These are phyloP conservation scores for Tolypocladium inflatum DNA, from an alignment of 2,329 filamentous ascomycete species.

Conservation along the genomic window DNA sequence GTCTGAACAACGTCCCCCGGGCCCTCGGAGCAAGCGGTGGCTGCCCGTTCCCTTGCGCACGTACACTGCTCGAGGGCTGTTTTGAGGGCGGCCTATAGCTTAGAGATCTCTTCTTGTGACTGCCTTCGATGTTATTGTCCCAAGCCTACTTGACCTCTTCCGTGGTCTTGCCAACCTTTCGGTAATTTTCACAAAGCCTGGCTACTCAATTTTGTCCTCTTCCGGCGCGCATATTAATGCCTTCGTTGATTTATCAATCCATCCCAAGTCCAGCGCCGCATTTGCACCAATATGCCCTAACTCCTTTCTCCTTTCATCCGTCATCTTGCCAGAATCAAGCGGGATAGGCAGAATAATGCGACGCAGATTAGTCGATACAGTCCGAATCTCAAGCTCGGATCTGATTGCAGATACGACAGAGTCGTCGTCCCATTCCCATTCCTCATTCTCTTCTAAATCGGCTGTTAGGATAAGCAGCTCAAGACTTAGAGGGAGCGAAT, in stretches of 20 bases:
- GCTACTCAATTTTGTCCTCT: no score
- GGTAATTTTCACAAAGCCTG: no score
- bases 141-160: no score
- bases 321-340: not conserved
- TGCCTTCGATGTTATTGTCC: no score
- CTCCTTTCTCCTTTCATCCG: not conserved
- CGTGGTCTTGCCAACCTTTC: no score
- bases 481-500: not conserved
- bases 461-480: not conserved
- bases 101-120: no score
- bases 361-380: not conserved
- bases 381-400: not conserved
- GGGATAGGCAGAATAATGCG: not conserved
- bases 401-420: not conserved
- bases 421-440: not conserved
- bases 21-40: no score
- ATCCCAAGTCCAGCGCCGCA: not conserved
- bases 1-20: no score
- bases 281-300: not conserved
- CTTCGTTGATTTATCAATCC: not conserved
- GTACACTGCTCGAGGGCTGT: no score
- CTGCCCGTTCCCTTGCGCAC: no score
- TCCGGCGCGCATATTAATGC: no score
- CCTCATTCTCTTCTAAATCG: not conserved
- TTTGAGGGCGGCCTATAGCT: no score